Percentiles rank a stretch among this genome's conserved stretches.
Evolutionary conservation across 306 rosid genomes (phyloP).

Genomic region (Castanea mollissima): DNA sequence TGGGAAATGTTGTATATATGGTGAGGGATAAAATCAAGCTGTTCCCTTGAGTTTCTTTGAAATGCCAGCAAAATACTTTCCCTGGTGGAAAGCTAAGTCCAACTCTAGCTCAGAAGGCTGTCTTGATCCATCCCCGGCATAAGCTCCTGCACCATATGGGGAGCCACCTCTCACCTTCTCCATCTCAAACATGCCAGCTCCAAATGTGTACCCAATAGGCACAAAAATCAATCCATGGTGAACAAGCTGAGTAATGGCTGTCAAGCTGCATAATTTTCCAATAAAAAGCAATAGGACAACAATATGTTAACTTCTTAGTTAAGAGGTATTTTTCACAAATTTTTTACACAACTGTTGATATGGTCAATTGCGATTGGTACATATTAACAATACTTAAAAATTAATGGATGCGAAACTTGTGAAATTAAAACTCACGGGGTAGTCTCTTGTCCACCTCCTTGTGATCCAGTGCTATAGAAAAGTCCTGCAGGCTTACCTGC

Average conservation of each 20-base stretch:
- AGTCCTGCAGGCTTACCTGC: conserved; percentile 91
- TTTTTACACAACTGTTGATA: no score
- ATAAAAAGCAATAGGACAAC: background rate
- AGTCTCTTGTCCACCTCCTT: conserved; percentile 95
- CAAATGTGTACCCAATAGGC: conserved; percentile 84
- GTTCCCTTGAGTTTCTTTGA: no score
- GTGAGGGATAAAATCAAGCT: no score
- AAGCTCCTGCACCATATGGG: conserved; percentile 90
- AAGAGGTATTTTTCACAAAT: background rate
- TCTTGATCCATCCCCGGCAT: conserved; percentile 49
- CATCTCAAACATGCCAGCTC: conserved; percentile 93
- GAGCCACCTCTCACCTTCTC: conserved; percentile 80
- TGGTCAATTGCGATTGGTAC: no score
- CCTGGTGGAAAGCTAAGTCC: no score
- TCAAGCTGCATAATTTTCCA: conserved; percentile 56
- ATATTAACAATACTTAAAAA: no score
- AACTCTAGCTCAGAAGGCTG: no score
- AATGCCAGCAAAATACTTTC: no score
- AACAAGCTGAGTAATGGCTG: conserved; percentile 89
- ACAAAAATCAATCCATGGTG: conserved; percentile 95
- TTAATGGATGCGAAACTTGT: background rate
- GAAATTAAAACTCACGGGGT: conserved; percentile 54
- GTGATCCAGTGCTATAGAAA: conserved; percentile 81
- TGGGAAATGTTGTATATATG: no score
- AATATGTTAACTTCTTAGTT: background rate